Base-by-base conservation (phyloP, 2,329 filamentous ascomycete species). In the Beauveria asiatica region DNA sequence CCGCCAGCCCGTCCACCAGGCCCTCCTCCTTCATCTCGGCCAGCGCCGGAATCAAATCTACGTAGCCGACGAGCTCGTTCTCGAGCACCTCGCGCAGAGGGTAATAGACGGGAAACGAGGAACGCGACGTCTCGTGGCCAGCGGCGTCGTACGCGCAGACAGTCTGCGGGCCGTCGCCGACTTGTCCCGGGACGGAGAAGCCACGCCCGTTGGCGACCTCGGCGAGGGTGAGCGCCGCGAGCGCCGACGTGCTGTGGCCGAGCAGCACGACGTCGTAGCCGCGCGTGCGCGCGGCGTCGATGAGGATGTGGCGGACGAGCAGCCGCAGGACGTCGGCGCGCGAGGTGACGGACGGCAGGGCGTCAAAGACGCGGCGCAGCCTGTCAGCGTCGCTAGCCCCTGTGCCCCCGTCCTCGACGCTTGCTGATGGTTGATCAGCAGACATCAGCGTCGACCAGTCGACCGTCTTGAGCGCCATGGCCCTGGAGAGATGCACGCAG, bases 161-260 rank as follows among this genome's bases (percentile, higher is more conserved):
- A 1, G 74, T 70, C 41, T 75, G 72, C 51, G 78, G 74, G 5
- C 91, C 92, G 70, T 97, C 94, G 55, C 86, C 84, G 17, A 92
- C 83, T 66, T 89, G 84, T 85, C 88, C 93, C 1, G 92, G 90
- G 21, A 97, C 75, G 5, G 88, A 84, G 65, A 88, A 92, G 1
- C 93, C 94, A 53, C 93, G 83, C 1, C 94, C 94, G 74, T 96
- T 97, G 25, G 93, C 92, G 2, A 93, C 92, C 74, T 94, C 90
- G 7, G 90, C 81, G 16, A 99, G 83, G 0, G 91, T 90, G 68
- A 90, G 86, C 65, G 93, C 90, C 4, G 94, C 93, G 33, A 99
- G 84, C 17, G 86, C 84, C 5, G 92, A 97, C 21, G 94, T 96
- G 65, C 85, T 95, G 73, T 93, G 87, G 23, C 90, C 92, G 73